Conservation (phyloP, 805 yeast genomes). For the Saccharomycopsis vini region DNA sequence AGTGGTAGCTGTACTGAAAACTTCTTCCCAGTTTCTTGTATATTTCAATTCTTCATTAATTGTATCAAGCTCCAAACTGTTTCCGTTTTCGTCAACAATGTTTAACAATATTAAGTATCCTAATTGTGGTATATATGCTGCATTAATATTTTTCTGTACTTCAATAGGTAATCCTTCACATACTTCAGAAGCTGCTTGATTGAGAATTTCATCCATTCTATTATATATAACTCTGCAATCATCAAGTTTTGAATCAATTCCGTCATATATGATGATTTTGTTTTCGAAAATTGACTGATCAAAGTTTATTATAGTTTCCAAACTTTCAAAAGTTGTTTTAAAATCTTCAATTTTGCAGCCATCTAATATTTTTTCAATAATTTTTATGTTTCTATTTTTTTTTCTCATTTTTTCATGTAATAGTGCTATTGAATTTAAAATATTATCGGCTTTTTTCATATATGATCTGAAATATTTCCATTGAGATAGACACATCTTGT, state of each 20-base stretch:
- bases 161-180: slow-evolving; percentile 6
- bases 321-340: background rate
- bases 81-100: slow-evolving; percentile 1
- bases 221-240: slow-evolving; percentile 23
- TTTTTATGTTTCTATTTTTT: background rate
- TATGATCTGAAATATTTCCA: background rate
- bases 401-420: background rate
- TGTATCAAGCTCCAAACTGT: background rate
- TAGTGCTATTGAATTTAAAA: background rate
- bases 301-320: slow-evolving; percentile 13
- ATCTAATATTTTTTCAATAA: background rate
- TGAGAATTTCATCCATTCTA: slow-evolving; percentile 28
- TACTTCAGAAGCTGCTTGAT: slow-evolving; percentile 21
- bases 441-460: background rate
- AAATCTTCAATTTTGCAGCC: background rate
- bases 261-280: slow-evolving; percentile 25
- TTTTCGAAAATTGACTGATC: slow-evolving; percentile 27
- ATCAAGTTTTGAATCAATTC: slow-evolving; percentile 26
- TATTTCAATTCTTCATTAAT: background rate
- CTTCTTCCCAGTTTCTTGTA: slow-evolving; percentile 27
- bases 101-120: slow-evolving; percentile 32
- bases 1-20: slow-evolving; percentile 31
- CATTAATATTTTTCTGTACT: slow-evolving; percentile 23
- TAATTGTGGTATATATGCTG: slow-evolving; percentile 37
- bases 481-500: slow-evolving; percentile 20